Conservation (phyloP, 148 eudicot genomes). For the Fallopia convolvulus region DNA sequence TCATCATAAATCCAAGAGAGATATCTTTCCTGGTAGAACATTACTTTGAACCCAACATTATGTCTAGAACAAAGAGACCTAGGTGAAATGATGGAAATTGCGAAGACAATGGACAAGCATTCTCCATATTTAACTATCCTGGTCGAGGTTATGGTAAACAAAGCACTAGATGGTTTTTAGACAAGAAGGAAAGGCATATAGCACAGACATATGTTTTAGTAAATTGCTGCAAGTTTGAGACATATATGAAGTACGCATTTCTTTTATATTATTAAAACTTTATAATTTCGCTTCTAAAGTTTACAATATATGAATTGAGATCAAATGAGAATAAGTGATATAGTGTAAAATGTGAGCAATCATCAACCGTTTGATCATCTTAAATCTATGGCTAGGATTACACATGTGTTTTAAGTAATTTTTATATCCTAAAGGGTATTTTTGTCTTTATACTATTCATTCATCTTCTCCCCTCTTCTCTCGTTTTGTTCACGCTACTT, state of each 20-base stretch:
- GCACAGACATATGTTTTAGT: neutral
- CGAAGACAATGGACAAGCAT: constrained; percentile 16
- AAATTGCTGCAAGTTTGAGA: neutral
- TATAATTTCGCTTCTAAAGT: no score
- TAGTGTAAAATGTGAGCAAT: no score
- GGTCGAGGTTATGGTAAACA: neutral
- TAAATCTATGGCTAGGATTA: no score
- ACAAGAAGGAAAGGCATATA: neutral
- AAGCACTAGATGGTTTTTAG: neutral
- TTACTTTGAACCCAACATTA: constrained; percentile 2
- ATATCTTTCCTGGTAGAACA: neutral
- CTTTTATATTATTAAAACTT: no score
- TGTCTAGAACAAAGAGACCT: neutral
- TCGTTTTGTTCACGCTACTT: no score
- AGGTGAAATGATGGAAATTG: neutral
- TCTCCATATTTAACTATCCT: neutral
- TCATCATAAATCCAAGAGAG: constrained; percentile 6
- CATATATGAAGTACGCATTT: neutral
- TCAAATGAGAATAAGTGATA: no score
- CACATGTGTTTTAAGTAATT: no score
- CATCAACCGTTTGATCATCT: no score
- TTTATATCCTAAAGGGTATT: no score
- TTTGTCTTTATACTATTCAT: no score
- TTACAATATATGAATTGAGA: no score
- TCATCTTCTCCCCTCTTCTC: no score